Percentiles rank a stretch among this genome's conserved stretches.
Conservation (phyloP, 768 basidiomycete genomes). For the Russula vinacea region DNA sequence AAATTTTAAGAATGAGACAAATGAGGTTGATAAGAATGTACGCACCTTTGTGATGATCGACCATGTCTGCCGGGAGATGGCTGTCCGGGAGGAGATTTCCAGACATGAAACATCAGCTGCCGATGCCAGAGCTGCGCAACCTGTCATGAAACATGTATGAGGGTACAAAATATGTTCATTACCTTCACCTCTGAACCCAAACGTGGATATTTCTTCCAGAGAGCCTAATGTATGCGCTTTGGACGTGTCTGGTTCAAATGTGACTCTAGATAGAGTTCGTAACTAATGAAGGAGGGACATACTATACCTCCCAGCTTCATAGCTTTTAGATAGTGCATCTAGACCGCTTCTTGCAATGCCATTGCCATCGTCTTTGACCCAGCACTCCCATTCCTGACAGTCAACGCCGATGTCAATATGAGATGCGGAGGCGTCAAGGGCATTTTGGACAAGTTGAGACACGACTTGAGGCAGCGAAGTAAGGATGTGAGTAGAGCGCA, state of each 20-base stretch:
- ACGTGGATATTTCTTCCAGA: slow-evolving; percentile 55
- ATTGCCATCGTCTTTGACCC: slow-evolving; percentile 81
- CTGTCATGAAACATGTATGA: neutral
- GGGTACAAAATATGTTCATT: slow-evolving; percentile 16
- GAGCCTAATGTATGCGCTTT: slow-evolving; percentile 58
- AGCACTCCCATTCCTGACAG: slow-evolving; percentile 74
- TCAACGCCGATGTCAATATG: slow-evolving; percentile 71
- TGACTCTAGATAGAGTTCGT: neutral
- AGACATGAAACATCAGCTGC: slow-evolving; percentile 74
- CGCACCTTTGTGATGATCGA: slow-evolving; percentile 74
- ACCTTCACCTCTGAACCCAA: slow-evolving; percentile 97
- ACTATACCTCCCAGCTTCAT: slow-evolving; percentile 66
- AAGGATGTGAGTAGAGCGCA: slow-evolving; percentile 82
- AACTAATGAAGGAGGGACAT: slow-evolving; percentile 34
- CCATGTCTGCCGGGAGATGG: slow-evolving; percentile 61
- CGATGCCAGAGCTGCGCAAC: slow-evolving; percentile 69
- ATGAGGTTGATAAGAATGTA: neutral
- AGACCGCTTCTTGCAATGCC: slow-evolving; percentile 70
- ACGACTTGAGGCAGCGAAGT: slow-evolving; percentile 78
- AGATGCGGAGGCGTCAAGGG: slow-evolving; percentile 74
- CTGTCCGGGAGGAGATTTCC: slow-evolving; percentile 79
- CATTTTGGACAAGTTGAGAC: slow-evolving; percentile 85
- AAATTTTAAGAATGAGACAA: neutral
- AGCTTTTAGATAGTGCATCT: slow-evolving; percentile 48
- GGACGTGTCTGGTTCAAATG: slow-evolving; percentile 56